Base-by-base conservation (phyloP, 176 grass and related monocot species). In the Zea luxurians region DNA sequence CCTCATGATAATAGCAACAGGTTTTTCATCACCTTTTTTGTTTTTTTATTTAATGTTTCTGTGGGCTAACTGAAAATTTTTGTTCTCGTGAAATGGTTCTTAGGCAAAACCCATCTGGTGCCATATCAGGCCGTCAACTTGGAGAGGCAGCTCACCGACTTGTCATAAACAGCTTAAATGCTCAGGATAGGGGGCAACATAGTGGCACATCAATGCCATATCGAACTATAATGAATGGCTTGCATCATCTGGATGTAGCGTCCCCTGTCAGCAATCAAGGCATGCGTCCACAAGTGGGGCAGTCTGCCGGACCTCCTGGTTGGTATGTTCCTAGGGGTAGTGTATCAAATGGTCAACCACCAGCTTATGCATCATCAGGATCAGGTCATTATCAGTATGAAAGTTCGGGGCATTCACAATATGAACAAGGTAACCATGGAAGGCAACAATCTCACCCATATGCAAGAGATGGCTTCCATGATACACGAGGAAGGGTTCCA, bases 61-160 rank as follows among this genome's bases (percentile, higher is more conserved):
- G 13, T 44, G 37, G 46, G 21, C 6, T 37, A 46, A 54, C 68
- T 59, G 45, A 54, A 73, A 73, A 71, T 44, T 68, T 43, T 11
- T 83, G 27, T 72, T 52, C 13, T 52, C 73, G 27, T 78, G 42
- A 78, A 85, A 67, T 89, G 70, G 36, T 61, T 87, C 64, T 43
- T 35, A 95, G 92, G 82, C 71, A 91, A 82, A 95, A 95, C 60
- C 92, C 92, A 58, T 78, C 90, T 66, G 92, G 92, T 81, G 81
- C 83, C 0, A 70, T 99, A 64, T 87, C 88, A 44, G 96, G 96
- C 35, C 86, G 27, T 46, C 89, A 93, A 83, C 92, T 99, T 20
- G 90, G 96, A 53, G 82, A 93, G 52, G 90, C 96, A 47, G 96
- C 96, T 3, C 92, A 95, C 75, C 70, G 92, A 40, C 86, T 99